Evolutionary conservation across 257 asterid genomes (phyloP).

Genomic region (Lycium ferocissimum): DNA sequence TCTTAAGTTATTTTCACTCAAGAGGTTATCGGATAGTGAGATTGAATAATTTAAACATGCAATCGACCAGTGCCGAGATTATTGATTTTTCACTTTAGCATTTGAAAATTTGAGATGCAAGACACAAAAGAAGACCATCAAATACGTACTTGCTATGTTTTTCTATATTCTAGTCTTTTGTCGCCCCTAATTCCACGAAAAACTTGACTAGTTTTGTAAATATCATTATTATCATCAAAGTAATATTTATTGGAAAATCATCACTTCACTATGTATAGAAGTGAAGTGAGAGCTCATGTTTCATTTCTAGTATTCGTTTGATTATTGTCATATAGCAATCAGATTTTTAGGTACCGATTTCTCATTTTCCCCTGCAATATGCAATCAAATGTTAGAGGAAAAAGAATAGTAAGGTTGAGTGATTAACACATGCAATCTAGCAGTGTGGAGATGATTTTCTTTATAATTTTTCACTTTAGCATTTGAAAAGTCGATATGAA

Average conservation of each 20-base stretch:
- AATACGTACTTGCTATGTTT: too few relatives aligned
- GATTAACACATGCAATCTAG: conserved; percentile 2
- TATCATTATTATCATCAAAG: too few relatives aligned
- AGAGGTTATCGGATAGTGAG: not conserved
- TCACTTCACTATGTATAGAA: not conserved
- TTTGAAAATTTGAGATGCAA: conserved; percentile 22
- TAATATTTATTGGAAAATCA: too few relatives aligned
- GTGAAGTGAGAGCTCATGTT: not conserved
- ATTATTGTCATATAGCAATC: not conserved
- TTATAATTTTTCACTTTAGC: not conserved
- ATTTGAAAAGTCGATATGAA: not conserved
- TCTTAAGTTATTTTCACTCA: too few relatives aligned
- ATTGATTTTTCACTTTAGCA: not conserved
- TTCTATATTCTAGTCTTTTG: too few relatives aligned
- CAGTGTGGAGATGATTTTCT: not conserved
- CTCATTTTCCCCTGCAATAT: not conserved
- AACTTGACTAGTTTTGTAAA: not conserved
- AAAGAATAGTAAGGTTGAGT: not conserved
- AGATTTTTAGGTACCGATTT: not conserved
- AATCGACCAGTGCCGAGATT: conserved; percentile 4
- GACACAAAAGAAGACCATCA: not conserved
- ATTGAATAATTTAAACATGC: not conserved
- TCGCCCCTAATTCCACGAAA: too few relatives aligned
- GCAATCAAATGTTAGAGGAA: not conserved
- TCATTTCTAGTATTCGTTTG: not conserved